phyloP scores from a whole-genome alignment of 768 basidiomycete species.

The Boletus pseudopeckii region DNA sequence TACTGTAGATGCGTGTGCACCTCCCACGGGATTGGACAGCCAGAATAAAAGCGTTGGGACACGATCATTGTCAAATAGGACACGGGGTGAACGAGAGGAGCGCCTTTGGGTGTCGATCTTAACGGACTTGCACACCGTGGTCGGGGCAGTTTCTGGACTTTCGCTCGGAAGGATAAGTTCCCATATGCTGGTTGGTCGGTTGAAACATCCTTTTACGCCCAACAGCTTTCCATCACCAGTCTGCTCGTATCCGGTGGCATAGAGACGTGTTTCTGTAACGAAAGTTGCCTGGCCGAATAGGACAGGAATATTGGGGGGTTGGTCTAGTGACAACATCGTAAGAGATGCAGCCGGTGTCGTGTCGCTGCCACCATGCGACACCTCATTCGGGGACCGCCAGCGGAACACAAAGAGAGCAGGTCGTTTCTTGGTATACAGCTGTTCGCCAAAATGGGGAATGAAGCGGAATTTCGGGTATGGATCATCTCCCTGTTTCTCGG shows the following conservation, averaged over 20 bases:
- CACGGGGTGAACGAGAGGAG: conserved; percentile 60
- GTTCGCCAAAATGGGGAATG: conserved; percentile 62
- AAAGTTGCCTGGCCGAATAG: conserved; percentile 32
- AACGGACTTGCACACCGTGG: conserved; percentile 18
- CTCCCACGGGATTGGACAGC: conserved; percentile 53
- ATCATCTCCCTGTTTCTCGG: conserved; percentile 8
- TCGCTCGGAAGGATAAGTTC: conserved; percentile 34
- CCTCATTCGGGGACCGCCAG: conserved; percentile 34
- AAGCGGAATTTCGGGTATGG: conserved; percentile 47
- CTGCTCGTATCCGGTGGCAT: conserved; percentile 58
- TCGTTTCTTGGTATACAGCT: conserved; percentile 48
- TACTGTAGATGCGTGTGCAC: conserved; percentile 57
- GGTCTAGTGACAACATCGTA: conserved; percentile 7
- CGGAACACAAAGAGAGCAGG: conserved; percentile 34
- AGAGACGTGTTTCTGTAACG: conserved; percentile 36
- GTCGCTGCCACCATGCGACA: neutral
- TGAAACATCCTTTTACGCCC: too few relatives aligned
- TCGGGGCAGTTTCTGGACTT: conserved; percentile 1
- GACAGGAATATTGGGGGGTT: conserved; percentile 19
- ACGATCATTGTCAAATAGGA: conserved; percentile 29
- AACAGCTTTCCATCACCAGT: too few relatives aligned
- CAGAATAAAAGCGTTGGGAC: conserved; percentile 41
- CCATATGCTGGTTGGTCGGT: conserved; percentile 39
- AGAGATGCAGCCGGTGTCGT: neutral
- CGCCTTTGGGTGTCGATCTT: conserved; percentile 40